phyloP scores from a whole-genome alignment of 2,329 filamentous ascomycete genomes.

The Stagonosporopsis rhizophila region DNA sequence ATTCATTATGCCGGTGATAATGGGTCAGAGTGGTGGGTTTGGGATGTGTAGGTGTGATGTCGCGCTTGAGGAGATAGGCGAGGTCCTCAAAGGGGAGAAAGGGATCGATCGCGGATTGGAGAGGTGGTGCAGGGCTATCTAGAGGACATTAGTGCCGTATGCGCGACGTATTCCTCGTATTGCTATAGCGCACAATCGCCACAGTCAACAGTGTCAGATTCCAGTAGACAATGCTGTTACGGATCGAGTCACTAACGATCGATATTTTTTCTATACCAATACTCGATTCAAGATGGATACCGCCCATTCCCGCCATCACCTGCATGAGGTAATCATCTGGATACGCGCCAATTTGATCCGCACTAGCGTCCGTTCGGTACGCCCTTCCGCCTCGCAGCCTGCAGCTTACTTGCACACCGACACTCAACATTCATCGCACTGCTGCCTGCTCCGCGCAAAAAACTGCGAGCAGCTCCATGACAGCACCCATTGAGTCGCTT shows the following conservation, averaged over 20 bases:
- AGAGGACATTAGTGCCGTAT: background rate
- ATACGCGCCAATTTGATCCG: constrained; percentile 3
- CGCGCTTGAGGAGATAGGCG: constrained; percentile 77
- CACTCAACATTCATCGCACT: constrained; percentile 6
- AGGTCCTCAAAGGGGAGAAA: constrained; percentile 54
- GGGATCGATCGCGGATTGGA: constrained; percentile 62
- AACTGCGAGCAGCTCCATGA: constrained; percentile 23
- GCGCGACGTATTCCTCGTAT: background rate
- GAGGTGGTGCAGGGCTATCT: constrained; percentile 79
- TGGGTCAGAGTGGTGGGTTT: constrained; percentile 37
- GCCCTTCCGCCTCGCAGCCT: constrained; percentile 2
- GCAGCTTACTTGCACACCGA: constrained; percentile 18
- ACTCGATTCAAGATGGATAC: background rate
- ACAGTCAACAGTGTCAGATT: background rate
- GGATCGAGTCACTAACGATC: no score
- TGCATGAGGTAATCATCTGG: constrained; percentile 2
- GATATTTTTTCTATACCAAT: no score
- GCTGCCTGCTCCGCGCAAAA: constrained; percentile 10
- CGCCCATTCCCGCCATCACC: background rate
- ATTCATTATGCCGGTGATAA: constrained; percentile 67
- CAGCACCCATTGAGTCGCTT: constrained; percentile 10
- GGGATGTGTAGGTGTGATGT: constrained; percentile 74
- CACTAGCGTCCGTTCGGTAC: constrained; percentile 11
- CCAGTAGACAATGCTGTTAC: background rate
- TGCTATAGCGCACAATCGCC: background rate